These are phyloP conservation scores for Cladorrhinum sp. DNA, from an alignment of 2,329 filamentous ascomycete species.

Conservation along the genomic window DNA sequence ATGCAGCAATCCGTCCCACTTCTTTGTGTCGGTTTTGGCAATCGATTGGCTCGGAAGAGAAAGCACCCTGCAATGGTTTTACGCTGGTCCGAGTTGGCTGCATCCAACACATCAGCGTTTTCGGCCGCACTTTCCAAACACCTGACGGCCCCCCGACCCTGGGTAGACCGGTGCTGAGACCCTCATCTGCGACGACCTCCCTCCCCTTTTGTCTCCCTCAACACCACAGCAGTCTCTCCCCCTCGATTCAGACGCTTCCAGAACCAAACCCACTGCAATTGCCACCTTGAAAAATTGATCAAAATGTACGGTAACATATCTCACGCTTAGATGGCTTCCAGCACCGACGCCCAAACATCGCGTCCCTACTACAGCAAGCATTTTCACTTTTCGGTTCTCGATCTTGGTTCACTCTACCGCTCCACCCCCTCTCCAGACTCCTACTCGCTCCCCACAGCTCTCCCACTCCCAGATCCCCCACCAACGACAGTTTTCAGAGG, in stretches of 20 bases:
- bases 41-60: constrained; percentile 6
- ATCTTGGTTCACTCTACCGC: constrained; percentile 26
- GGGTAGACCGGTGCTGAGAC: constrained; percentile 12
- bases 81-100: constrained; percentile 6
- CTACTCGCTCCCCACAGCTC: constrained; percentile 10
- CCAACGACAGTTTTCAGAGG: constrained; percentile 28
- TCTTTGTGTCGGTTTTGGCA: not conserved
- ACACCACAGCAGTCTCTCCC: constrained; percentile 11
- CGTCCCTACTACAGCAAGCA: constrained; percentile 20
- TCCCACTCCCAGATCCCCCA: constrained; percentile 4
- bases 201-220: constrained; percentile 15
- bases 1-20: not conserved
- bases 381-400: constrained; percentile 26
- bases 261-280: constrained; percentile 10
- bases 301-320: constrained; percentile 27
- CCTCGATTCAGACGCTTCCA: not conserved
- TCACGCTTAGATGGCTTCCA: constrained; percentile 34
- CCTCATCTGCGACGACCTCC: constrained; percentile 13
- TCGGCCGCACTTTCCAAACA: constrained; percentile 15
- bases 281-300: constrained; percentile 8
- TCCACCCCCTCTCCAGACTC: constrained; percentile 18
- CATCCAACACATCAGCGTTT: constrained; percentile 13
- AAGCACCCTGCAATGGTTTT: constrained; percentile 9
- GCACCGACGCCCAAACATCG: constrained; percentile 26
- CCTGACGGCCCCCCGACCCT: constrained; percentile 16